phyloP scores from a whole-genome alignment of 345 rosid species.

The Hypericum androsaemum region DNA sequence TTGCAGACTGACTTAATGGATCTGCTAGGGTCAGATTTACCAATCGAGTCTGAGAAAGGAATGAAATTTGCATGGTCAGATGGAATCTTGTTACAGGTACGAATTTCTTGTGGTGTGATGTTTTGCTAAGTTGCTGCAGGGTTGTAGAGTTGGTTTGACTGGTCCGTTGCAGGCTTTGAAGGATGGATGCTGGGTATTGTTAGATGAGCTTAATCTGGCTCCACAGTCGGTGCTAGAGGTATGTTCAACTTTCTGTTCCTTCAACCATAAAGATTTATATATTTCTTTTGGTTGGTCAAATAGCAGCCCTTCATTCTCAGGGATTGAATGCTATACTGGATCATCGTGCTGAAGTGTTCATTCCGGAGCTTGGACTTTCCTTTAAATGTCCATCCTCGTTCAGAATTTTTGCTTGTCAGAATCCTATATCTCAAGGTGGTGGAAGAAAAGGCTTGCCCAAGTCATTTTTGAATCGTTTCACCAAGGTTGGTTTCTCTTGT shows the following conservation, averaged over 20 bases:
- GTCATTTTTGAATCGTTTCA: constrained; percentile 89
- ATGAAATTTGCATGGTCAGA: constrained; percentile 97
- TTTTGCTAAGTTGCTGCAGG: constrained; percentile 2
- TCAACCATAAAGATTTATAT: neutral
- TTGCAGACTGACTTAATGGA: constrained; percentile 96
- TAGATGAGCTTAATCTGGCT: constrained; percentile 97
- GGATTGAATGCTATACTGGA: constrained; percentile 94
- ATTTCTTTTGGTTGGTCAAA: neutral
- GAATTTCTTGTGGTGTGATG: neutral
- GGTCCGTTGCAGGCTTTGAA: constrained; percentile 60
- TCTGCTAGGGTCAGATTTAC: constrained; percentile 90
- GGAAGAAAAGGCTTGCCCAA: constrained; percentile 96
- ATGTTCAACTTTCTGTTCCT: neutral
- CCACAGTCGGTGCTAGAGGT: constrained; percentile 97
- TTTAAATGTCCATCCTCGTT: constrained; percentile 75
- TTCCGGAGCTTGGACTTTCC: constrained; percentile 80
- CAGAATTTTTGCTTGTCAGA: constrained; percentile 93
- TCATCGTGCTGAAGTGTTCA: constrained; percentile 91
- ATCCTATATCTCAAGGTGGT: constrained; percentile 95
- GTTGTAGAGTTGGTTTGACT: constrained; percentile 1
- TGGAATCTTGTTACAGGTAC: constrained; percentile 85
- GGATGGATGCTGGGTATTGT: constrained; percentile 93
- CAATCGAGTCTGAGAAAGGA: constrained; percentile 74
- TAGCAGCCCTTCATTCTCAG: constrained; percentile 22
- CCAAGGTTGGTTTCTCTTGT: constrained; percentile 43